Conservation (phyloP, 768 basidiomycete genomes). For the Phylloporus scabripes region DNA sequence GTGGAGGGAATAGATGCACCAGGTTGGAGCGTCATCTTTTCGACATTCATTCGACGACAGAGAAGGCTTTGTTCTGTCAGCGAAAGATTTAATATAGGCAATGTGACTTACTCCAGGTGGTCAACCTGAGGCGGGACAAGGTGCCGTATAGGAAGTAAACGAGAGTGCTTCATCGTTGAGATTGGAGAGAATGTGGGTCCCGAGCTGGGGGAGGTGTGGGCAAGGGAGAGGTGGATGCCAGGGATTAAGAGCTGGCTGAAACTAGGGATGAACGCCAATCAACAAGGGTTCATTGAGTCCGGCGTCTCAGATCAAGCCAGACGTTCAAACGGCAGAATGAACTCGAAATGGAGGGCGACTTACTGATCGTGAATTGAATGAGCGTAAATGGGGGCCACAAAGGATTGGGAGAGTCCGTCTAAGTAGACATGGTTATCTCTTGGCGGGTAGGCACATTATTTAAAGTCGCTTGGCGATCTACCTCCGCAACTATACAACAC, state of each 20-base stretch:
- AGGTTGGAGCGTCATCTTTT: slow-evolving; percentile 18
- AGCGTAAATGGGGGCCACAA: neutral
- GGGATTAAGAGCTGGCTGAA: slow-evolving; percentile 3
- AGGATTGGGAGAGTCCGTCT: neutral
- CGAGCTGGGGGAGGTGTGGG: slow-evolving; percentile 4
- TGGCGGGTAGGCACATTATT: neutral
- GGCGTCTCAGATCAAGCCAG: slow-evolving; percentile 10
- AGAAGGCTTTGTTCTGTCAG: slow-evolving; percentile 23
- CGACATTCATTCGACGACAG: slow-evolving; percentile 33
- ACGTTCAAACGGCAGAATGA: neutral
- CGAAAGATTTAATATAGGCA: neutral
- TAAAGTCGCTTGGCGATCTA: slow-evolving; percentile 12
- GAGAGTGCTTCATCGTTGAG: slow-evolving; percentile 17
- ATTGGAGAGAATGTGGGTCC: slow-evolving; percentile 14
- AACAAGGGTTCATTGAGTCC: slow-evolving; percentile 8
- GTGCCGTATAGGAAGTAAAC: slow-evolving; percentile 22
- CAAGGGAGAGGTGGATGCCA: slow-evolving; percentile 6
- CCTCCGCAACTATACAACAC: slow-evolving; percentile 8
- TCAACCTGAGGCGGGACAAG: slow-evolving; percentile 17
- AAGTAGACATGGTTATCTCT: neutral
- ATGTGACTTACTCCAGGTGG: slow-evolving; percentile 25
- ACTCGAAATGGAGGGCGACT: slow-evolving; percentile 5
- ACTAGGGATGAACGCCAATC: slow-evolving; percentile 13
- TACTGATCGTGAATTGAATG: slow-evolving; percentile 23
- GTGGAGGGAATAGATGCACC: slow-evolving; percentile 35